These are phyloP conservation scores for Catenaria anguillulae DNA, from an alignment of 371 early-diverging fungal genomes.

Conservation along the genomic window DNA sequence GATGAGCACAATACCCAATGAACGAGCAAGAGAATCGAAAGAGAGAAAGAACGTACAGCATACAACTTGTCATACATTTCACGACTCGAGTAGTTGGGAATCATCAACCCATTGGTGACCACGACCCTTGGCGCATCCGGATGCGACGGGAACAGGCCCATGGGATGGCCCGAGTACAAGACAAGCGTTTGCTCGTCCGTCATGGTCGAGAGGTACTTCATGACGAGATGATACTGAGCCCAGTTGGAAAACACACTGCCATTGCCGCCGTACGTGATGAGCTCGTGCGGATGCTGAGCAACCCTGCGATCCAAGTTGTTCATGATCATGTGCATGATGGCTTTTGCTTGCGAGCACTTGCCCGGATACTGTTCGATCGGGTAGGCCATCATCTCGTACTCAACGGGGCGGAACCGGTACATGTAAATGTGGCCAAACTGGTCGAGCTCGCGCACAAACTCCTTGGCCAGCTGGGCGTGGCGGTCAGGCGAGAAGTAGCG, in stretches of 20 bases:
- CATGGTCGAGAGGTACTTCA: conserved; percentile 11
- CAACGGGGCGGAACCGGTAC: conserved; percentile 10
- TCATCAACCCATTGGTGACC: conserved; percentile 11
- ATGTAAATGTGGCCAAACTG: conserved; percentile 11
- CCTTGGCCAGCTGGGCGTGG: conserved; percentile 6
- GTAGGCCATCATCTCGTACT: conserved; percentile 11
- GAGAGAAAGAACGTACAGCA: background rate
- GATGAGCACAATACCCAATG: too few species aligned
- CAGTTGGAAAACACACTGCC: conserved; percentile 10
- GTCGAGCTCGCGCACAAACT: conserved; percentile 7
- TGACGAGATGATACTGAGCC: conserved; percentile 12
- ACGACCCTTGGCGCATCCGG: conserved; percentile 9
- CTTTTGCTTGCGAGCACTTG: conserved; percentile 7
- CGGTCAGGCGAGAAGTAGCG: conserved; percentile 5
- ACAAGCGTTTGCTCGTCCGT: conserved; percentile 11
- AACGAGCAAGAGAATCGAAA: too few species aligned
- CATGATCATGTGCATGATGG: conserved; percentile 13
- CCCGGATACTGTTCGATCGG: conserved; percentile 6
- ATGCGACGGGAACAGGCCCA: conserved; percentile 11
- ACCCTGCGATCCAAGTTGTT: conserved; percentile 9
- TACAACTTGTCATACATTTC: conserved; percentile 7
- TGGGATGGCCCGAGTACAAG: conserved; percentile 12
- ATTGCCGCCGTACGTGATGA: conserved; percentile 11
- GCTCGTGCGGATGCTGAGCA: conserved; percentile 11
- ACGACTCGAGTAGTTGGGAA: conserved; percentile 8